These are phyloP conservation scores for Kodamaea kakaduensis DNA, from an alignment of 805 yeast species.

Conservation along the genomic window DNA sequence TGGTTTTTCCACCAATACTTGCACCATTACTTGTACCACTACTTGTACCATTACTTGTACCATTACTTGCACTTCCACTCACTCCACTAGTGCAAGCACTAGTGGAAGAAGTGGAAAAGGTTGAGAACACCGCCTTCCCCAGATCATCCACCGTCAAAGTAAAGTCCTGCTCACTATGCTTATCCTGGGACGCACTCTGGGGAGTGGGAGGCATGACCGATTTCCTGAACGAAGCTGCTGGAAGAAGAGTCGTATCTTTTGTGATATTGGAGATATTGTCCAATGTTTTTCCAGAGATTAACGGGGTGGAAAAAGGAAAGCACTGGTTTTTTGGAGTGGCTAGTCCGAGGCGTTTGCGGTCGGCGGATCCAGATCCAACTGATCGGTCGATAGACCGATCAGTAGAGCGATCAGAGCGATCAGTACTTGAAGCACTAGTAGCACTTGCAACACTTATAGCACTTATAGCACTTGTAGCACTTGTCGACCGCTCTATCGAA, in stretches of 20 bases:
- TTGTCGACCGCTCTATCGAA: conserved; percentile 14
- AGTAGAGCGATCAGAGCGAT: too few species aligned
- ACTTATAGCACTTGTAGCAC: too few species aligned
- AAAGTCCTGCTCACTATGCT: conserved; percentile 17
- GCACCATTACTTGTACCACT: background rate
- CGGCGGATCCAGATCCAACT: too few species aligned
- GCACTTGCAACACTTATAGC: too few species aligned
- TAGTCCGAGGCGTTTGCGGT: too few species aligned
- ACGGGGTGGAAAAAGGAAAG: conserved; percentile 1
- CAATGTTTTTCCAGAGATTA: conserved; percentile 29
- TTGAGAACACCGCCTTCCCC: conserved; percentile 38
- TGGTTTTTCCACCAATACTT: too few species aligned
- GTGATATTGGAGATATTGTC: conserved; percentile 33
- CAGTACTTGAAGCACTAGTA: too few species aligned
- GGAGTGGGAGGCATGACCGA: conserved; percentile 7
- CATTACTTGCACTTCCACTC: background rate
- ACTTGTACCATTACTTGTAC: too few species aligned
- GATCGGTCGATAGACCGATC: too few species aligned
- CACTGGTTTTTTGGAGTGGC: too few species aligned
- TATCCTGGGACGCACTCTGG: conserved; percentile 3
- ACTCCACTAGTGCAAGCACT: background rate
- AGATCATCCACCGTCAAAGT: conserved; percentile 37
- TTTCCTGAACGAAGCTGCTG: conserved; percentile 10
- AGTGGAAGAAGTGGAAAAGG: conserved; percentile 11
- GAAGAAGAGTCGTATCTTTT: conserved; percentile 11